Percentiles rank a stretch among this genome's conserved stretches.
Conservation (phyloP, 2,329 filamentous ascomycete species). For the Aspergillus ochraceoroseus region DNA sequence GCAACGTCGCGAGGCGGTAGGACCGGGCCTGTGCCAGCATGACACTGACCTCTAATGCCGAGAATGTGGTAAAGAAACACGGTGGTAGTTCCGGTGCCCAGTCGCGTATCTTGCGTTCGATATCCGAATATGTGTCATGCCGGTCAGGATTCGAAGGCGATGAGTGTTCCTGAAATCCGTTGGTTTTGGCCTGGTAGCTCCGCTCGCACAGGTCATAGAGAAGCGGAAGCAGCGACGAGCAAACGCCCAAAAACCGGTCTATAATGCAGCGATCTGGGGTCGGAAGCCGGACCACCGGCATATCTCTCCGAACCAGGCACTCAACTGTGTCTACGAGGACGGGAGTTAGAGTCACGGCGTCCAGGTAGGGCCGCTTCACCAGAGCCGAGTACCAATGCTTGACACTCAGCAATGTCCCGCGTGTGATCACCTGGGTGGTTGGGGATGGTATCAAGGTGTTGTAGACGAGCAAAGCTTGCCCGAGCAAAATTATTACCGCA, state of each 20-base stretch:
- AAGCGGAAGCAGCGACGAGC: background rate
- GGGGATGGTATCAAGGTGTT: no score
- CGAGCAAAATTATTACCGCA: no score
- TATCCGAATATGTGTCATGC: background rate
- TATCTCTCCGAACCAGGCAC: background rate
- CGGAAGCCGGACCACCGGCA: background rate
- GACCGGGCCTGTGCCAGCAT: constrained; percentile 1
- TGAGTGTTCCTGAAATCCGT: background rate
- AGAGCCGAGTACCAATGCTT: no score
- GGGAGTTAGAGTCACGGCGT: background rate
- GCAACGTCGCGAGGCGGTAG: background rate
- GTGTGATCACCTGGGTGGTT: no score
- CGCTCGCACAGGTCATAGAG: background rate
- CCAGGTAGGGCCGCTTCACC: background rate
- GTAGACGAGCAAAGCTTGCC: no score
- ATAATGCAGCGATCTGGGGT: background rate
- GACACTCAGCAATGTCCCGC: no score
- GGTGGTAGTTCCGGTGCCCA: background rate
- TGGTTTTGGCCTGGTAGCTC: background rate
- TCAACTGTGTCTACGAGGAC: background rate
- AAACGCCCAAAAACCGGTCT: background rate
- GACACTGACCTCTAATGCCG: background rate
- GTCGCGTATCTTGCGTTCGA: background rate
- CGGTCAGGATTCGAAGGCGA: background rate
- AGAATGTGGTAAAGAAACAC: background rate